A percentile compares a stretch with the other conserved stretches of the same genome.
These are phyloP conservation scores for Helotiales sp. DNA, from an alignment of 2,329 filamentous ascomycete genomes.

Conservation along the genomic window DNA sequence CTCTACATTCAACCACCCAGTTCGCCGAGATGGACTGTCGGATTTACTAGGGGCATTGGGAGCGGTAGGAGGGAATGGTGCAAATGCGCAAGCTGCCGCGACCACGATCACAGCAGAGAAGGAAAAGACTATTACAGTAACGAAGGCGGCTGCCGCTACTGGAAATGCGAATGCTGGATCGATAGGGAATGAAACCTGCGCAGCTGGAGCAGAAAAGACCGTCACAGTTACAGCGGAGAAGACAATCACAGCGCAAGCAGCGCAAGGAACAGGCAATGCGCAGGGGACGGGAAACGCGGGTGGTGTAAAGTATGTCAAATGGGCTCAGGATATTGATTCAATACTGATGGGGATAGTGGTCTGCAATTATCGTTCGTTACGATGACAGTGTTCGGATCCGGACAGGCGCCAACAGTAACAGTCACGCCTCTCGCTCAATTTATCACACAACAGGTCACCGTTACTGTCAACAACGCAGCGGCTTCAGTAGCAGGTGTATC, in stretches of 20 bases:
- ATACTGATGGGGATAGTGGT: constrained; percentile 8
- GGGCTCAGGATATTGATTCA: background rate
- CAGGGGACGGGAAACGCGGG: background rate
- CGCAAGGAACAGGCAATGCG: constrained; percentile 16
- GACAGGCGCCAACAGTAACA: constrained; percentile 38
- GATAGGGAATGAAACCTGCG: constrained; percentile 18
- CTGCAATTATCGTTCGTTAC: constrained; percentile 40
- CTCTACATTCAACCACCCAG: constrained; percentile 6
- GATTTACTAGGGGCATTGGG: constrained; percentile 27
- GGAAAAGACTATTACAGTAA: constrained; percentile 36
- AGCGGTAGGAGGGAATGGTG: constrained; percentile 9
- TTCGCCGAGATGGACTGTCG: constrained; percentile 17
- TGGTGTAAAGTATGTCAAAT: background rate
- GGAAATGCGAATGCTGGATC: constrained; percentile 1
- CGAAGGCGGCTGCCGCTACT: constrained; percentile 29
- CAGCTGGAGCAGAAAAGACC: constrained; percentile 13
- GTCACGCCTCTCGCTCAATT: constrained; percentile 37
- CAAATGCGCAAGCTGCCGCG: background rate
- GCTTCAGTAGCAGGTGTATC: background rate
- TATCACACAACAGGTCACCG: constrained; percentile 21
- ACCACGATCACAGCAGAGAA: background rate
- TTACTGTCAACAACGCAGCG: constrained; percentile 11
- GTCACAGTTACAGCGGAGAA: constrained; percentile 26
- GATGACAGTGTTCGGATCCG: constrained; percentile 37
- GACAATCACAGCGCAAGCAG: constrained; percentile 24